Conservation (phyloP, 148 eudicot species). For the Cornus kousa region DNA sequence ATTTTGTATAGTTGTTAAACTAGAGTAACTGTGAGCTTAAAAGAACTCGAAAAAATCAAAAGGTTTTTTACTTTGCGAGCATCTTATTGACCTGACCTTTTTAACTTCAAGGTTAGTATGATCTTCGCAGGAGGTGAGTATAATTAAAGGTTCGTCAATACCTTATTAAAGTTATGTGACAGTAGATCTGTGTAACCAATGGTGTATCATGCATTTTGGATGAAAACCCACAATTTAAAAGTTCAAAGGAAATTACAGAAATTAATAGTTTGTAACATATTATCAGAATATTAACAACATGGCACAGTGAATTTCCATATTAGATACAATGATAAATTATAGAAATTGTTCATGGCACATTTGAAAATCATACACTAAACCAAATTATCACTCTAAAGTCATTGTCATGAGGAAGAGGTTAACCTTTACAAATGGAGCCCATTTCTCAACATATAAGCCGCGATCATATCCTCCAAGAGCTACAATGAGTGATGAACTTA, state of each 20-base stretch:
- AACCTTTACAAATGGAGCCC: constrained; percentile 99
- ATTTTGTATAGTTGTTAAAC: background rate
- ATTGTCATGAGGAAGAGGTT: constrained; percentile 13
- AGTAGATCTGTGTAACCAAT: too few species aligned
- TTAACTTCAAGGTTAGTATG: background rate
- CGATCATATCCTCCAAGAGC: constrained; percentile 92
- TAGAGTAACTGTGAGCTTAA: background rate
- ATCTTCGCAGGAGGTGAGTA: too few species aligned
- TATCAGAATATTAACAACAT: background rate
- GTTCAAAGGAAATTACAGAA: background rate
- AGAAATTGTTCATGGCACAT: background rate
- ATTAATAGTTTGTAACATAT: background rate
- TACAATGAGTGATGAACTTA: constrained; percentile 25
- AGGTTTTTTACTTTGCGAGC: background rate
- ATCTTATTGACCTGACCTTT: background rate
- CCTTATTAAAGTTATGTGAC: too few species aligned
- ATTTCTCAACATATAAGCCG: constrained; percentile 86
- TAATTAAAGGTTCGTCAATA: too few species aligned
- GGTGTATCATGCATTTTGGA: too few species aligned
- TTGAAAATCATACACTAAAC: background rate
- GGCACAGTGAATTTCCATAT: background rate
- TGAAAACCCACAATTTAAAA: too few species aligned
- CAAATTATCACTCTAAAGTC: background rate
- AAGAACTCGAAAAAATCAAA: background rate
- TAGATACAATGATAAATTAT: too few species aligned